Percentiles rank a stretch among this genome's conserved stretches.
Evolutionary conservation across 768 basidiomycete species (phyloP).

Genomic region (Calocera viscosa): DNA sequence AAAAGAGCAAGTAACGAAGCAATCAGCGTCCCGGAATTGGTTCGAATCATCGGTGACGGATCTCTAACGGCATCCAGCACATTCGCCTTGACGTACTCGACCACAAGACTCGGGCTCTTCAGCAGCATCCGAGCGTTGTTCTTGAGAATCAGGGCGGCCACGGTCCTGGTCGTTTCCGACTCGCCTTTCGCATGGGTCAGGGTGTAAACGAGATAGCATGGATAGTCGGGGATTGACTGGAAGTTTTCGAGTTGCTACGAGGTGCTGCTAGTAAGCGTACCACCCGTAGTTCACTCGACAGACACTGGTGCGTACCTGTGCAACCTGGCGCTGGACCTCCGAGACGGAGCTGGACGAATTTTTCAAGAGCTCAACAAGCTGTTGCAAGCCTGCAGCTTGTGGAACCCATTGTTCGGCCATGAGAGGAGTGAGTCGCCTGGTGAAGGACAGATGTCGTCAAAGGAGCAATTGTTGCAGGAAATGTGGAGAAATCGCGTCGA

Average conservation of each 20-base stretch:
- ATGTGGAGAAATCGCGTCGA: too few species aligned
- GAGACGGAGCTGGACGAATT: neutral
- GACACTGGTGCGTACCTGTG: neutral
- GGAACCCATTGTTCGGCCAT: neutral
- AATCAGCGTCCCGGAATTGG: slow-evolving; percentile 87
- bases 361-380: neutral
- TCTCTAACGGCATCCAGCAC: slow-evolving; percentile 75
- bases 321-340: neutral
- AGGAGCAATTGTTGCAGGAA: neutral
- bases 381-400: neutral
- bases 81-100: slow-evolving; percentile 58
- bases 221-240: slow-evolving; percentile 82
- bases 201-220: slow-evolving; percentile 91
- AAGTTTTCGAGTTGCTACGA: slow-evolving; percentile 73
- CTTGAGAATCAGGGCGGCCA: slow-evolving; percentile 94
- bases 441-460: slow-evolving; percentile 11
- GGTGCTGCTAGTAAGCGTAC: neutral
- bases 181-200: slow-evolving; percentile 67
- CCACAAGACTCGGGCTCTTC: slow-evolving; percentile 49
- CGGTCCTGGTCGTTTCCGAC: slow-evolving; percentile 85
- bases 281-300: neutral
- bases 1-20: slow-evolving; percentile 77
- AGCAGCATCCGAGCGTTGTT: slow-evolving; percentile 80
- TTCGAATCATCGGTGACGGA: slow-evolving; percentile 74
- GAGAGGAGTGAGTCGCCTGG: too few species aligned